Base-by-base conservation (phyloP, 1,139 yeast species). In the Suhomyces guaymorum region DNA sequence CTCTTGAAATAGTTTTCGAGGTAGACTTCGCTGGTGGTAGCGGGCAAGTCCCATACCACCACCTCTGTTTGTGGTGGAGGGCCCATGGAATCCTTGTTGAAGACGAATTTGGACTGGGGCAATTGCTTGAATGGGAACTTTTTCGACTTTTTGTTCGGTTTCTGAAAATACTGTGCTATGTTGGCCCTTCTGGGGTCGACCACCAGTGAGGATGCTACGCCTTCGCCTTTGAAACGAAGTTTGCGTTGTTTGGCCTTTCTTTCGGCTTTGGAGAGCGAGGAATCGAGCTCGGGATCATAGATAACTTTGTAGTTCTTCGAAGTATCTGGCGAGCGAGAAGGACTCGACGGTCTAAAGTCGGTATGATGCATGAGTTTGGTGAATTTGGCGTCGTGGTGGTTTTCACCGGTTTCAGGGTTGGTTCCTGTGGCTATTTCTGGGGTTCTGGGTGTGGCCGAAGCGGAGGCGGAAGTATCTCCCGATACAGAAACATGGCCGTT, bases 81-180 rank as follows among this genome's bases (percentile, higher is more conserved):
- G 0, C 95, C 95, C 15, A 88, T 57, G 0, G 95, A 86, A 49
- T 82, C 71, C 38, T 78, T 73, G 55, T 89, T 96, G 50, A 67
- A 82, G 3, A 63, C 51, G 44, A 78, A 76, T 35, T 71, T 71
- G 1, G 87, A 78, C 23, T 74, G 63, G 0, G 78, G 75, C 16
- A 80, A 59, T 16, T 66, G 74, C 41, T 63, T 68, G 52, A 66
- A 69, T 0, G 75, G 75, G 40, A 66, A 63, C 38, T 67, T 66
- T 42, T 66, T 68, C 2, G 73, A 64, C 29, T 57, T 46, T 42
- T 69, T 70, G 47, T 67, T 66, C 1, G 75, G 75, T 44, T 67
- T 70, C 18, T 54, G 56, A 33, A 69, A 55, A 38, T 70, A 70
- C 15, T 52, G 49, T 4, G 54, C 50, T 14, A 61, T 38, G 11